Conservation (phyloP, 2,329 filamentous ascomycete genomes). For the Curvularia hawaiiensis region DNA sequence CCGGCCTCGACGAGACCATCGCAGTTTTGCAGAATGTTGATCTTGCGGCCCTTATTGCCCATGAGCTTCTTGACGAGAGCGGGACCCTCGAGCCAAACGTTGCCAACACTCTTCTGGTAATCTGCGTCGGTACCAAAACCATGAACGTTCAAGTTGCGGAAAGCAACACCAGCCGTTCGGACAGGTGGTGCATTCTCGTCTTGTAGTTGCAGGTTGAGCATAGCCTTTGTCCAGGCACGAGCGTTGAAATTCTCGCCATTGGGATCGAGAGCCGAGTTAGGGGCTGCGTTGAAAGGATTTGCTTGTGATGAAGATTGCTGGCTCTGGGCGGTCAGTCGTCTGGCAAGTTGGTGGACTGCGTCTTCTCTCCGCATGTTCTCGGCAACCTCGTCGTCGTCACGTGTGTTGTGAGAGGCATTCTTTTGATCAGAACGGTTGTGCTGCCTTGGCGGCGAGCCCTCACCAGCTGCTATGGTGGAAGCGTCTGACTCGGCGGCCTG, state of each 20-base stretch:
- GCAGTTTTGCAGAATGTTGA: conserved; percentile 71
- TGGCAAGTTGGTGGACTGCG: conserved; percentile 50
- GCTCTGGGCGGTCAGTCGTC: conserved; percentile 49
- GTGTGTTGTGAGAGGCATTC: conserved; percentile 27
- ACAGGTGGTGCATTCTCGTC: conserved; percentile 50
- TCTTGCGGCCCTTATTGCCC: conserved; percentile 45
- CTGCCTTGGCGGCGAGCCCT: conserved; percentile 29
- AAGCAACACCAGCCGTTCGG: conserved; percentile 55
- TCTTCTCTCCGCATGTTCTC: conserved; percentile 39
- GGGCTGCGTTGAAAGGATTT: conserved; percentile 47
- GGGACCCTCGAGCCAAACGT: conserved; percentile 51
- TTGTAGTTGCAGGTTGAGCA: conserved; percentile 53
- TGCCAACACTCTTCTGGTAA: conserved; percentile 58
- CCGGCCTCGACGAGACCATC: conserved; percentile 72
- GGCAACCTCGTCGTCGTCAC: conserved; percentile 25
- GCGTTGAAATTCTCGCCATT: conserved; percentile 54
- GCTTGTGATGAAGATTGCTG: conserved; percentile 46
- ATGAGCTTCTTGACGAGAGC: conserved; percentile 46
- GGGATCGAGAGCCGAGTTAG: conserved; percentile 54
- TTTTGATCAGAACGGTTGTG: conserved; percentile 26
- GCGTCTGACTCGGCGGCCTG: conserved; percentile 36
- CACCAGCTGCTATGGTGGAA: conserved; percentile 40
- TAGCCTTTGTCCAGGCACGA: conserved; percentile 56
- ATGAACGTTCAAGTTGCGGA: conserved; percentile 54
- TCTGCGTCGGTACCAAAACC: conserved; percentile 56